These are phyloP conservation scores for Thecaphora thlaspeos DNA, from an alignment of 1,284 basidiomycete genomes.

Conservation along the genomic window DNA sequence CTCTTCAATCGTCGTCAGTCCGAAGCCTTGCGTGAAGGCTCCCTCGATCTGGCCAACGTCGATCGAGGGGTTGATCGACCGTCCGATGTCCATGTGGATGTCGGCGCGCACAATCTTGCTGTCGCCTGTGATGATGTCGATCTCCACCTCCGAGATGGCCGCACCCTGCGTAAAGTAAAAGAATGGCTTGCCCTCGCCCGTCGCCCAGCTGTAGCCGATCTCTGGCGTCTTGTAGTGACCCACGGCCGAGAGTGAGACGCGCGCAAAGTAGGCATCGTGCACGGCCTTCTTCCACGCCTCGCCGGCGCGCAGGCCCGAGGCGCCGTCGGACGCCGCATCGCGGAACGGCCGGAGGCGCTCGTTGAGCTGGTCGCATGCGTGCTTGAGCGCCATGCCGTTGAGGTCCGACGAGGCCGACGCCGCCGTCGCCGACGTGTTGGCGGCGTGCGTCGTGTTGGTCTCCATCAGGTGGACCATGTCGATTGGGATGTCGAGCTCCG, in stretches of 20 bases:
- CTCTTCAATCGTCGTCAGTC: slow-evolving; percentile 58
- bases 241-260: slow-evolving; percentile 54
- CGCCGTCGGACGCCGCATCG: slow-evolving; percentile 14
- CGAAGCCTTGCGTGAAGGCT: slow-evolving; percentile 47
- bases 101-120: slow-evolving; percentile 48
- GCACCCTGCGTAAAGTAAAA: slow-evolving; percentile 56
- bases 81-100: slow-evolving; percentile 57
- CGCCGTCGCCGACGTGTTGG: slow-evolving; percentile 57
- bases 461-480: slow-evolving; percentile 46
- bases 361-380: slow-evolving; percentile 59
- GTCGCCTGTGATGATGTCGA: slow-evolving; percentile 58
- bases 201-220: slow-evolving; percentile 56
- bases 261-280: slow-evolving; percentile 55
- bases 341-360: slow-evolving; percentile 43
- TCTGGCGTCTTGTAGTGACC: slow-evolving; percentile 58
- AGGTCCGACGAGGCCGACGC: slow-evolving; percentile 42
- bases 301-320: slow-evolving; percentile 17
- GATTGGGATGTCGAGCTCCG: slow-evolving; percentile 54
- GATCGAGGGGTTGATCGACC: slow-evolving; percentile 57
- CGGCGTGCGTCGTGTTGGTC: slow-evolving; percentile 55
- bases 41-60: slow-evolving; percentile 59
- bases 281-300: slow-evolving; percentile 48
- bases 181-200: slow-evolving; percentile 47
- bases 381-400: slow-evolving; percentile 52
- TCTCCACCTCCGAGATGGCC: slow-evolving; percentile 56